These are phyloP conservation scores for Vitis amurensis DNA, from an alignment of 164 flowering plant species.

Conservation along the genomic window DNA sequence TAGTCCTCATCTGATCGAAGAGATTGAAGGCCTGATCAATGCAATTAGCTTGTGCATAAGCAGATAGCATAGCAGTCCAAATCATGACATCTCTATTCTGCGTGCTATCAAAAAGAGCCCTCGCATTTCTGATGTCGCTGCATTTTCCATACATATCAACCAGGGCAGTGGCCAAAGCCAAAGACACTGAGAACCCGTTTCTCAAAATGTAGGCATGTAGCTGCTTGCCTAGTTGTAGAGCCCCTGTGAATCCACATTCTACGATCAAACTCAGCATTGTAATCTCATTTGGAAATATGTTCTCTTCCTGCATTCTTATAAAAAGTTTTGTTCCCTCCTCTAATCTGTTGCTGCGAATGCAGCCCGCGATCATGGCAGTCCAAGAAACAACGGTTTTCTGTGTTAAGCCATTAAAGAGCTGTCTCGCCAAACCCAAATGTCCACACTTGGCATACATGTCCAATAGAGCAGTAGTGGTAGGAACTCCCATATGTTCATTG, in stretches of 20 bases:
- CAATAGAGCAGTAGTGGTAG: constrained; percentile 38
- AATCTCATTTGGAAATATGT: constrained; percentile 48
- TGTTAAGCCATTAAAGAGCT: constrained; percentile 32
- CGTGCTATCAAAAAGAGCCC: constrained; percentile 38
- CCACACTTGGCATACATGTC: constrained; percentile 64
- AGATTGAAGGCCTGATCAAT: constrained; percentile 38
- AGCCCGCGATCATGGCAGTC: constrained; percentile 59
- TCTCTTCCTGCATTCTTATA: constrained; percentile 35
- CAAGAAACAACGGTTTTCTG: constrained; percentile 42
- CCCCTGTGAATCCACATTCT: constrained; percentile 48
- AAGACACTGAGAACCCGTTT: constrained; percentile 37
- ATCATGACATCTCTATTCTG: constrained; percentile 38
- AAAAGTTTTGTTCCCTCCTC: constrained; percentile 41
- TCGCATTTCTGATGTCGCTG: constrained; percentile 33
- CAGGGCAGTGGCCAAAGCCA: constrained; percentile 41
- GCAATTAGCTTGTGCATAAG: constrained; percentile 34
- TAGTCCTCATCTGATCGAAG: constrained; percentile 37
- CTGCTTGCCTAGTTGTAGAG: constrained; percentile 43
- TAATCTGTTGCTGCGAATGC: constrained; percentile 33
- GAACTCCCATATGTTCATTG: constrained; percentile 18
- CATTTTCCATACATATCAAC: constrained; percentile 68
- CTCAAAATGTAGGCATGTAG: constrained; percentile 51
- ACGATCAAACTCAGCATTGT: constrained; percentile 50
- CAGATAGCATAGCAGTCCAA: constrained; percentile 49
- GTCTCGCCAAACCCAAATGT: constrained; percentile 27